phyloP scores from a whole-genome alignment of 75 land plant genomes.

The Cryptomeria japonica region DNA sequence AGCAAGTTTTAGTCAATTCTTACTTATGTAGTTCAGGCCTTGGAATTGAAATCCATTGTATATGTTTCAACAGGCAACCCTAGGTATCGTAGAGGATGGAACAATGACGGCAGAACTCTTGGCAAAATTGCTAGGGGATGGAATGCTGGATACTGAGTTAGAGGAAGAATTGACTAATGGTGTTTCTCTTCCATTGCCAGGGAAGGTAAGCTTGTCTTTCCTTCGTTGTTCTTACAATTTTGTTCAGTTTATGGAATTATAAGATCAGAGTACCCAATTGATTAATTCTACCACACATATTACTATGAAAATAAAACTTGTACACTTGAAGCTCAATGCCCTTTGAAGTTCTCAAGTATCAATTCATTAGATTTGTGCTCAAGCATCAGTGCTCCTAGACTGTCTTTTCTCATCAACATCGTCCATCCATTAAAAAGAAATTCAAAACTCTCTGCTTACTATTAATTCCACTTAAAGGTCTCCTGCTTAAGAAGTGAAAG shows the following conservation, averaged over 20 bases:
- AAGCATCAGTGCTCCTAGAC: background rate
- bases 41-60: background rate
- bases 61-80: conserved; percentile 48
- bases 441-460: background rate
- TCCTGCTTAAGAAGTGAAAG: background rate
- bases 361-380: background rate
- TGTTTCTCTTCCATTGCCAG: conserved; percentile 1
- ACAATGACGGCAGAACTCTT: conserved; percentile 74
- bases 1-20: background rate
- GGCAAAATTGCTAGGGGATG: conserved; percentile 40
- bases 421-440: background rate
- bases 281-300: too few relatives aligned
- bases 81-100: conserved; percentile 74
- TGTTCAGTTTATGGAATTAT: background rate
- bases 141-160: background rate
- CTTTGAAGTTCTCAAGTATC: too few relatives aligned
- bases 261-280: background rate
- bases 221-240: background rate
- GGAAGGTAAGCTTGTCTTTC: background rate
- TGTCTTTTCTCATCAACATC: background rate
- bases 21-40: background rate
- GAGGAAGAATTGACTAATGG: background rate
- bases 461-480: background rate
- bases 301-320: background rate
- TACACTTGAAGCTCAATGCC: too few relatives aligned